A percentile compares a stretch with the other conserved stretches of the same genome.
Evolutionary conservation across 106 monocot genomes (phyloP).

Genomic region (Acorus calamus): DNA sequence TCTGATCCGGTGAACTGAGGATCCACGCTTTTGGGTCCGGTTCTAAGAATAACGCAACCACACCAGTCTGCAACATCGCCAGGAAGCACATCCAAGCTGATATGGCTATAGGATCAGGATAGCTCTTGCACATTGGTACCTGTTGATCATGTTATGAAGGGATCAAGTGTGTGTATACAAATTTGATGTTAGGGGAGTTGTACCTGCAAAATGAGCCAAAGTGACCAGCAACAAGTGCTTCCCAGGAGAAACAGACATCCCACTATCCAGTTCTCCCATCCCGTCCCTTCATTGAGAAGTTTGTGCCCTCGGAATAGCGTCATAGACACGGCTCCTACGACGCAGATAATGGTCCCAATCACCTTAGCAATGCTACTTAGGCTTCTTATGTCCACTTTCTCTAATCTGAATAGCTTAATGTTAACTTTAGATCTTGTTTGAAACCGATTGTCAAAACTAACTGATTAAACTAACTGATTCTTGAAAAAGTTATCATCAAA

Average conservation of each 20-base stretch:
- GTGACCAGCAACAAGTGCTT: constrained; percentile 46
- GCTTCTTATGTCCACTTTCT: constrained; percentile 27
- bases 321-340: constrained; percentile 41
- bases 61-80: constrained; percentile 27
- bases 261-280: constrained; percentile 21
- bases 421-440: no score
- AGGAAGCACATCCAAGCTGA: constrained; percentile 55
- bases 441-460: no score
- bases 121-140: constrained; percentile 35
- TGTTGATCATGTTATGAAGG: neutral
- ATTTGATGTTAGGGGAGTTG: no score
- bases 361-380: constrained; percentile 46
- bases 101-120: constrained; percentile 29
- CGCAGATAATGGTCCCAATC: constrained; percentile 37
- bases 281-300: constrained; percentile 12
- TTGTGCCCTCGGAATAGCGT: constrained; percentile 33
- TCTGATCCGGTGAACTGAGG: constrained; percentile 20
- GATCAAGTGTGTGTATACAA: no score
- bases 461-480: no score
- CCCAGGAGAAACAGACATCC: constrained; percentile 38
- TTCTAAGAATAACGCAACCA: constrained; percentile 26
- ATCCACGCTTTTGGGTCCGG: constrained; percentile 34
- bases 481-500: no score
- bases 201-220: constrained; percentile 61
- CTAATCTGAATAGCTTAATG: constrained; percentile 20